Evolutionary conservation across 2,329 filamentous ascomycete genomes (phyloP), one percentile per base, ranked within the genome.

Genomic region (Fusarium sambucinum): DNA sequence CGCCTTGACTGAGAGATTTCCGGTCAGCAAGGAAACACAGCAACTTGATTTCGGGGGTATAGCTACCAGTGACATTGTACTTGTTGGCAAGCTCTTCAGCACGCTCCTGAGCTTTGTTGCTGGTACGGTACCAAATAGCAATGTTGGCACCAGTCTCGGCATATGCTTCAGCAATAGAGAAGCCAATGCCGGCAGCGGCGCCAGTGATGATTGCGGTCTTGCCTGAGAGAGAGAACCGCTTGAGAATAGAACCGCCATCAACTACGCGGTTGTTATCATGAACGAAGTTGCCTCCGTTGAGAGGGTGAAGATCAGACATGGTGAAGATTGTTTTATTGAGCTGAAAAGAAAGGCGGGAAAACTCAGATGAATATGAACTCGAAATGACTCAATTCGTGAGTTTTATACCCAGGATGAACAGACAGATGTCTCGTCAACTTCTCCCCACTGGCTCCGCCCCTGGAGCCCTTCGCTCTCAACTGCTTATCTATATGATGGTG

Each of bases 111-210:
- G 88, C 87, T 63, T 87, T 85, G 71, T 84, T 82, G 78, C 91
- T 91, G 75, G 80, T 85, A 72, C 89, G 87, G 74, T 90, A 92
- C 87, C 87, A 90, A 47, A 91, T 84, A 27, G 87, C 89, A 40
- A 92, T 86, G 70, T 91, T 89, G 55, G 88, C 88, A 45, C 89
- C 90, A 21, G 88, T 86, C 74, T 92, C 89, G 17, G 89, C 89
- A 40, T 89, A 83, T 14, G 83, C 87, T 33, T 88, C 80, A 13
- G 88, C 89, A 27, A 91, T 84, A 6, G 84, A 82, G 33, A 89
- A 80, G 41, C 90, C 90, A 66, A 91, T 90, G 32, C 89, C 89
- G 19, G 84, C 84, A 27, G 82, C 87, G 16, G 86, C 87, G 41
- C 90, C 89, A 4, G 87, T 86, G 44, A 92, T 84, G 66, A 92